Base-by-base conservation (phyloP, 495 filamentous ascomycete genomes). In the Aspergillus homomorphus region DNA sequence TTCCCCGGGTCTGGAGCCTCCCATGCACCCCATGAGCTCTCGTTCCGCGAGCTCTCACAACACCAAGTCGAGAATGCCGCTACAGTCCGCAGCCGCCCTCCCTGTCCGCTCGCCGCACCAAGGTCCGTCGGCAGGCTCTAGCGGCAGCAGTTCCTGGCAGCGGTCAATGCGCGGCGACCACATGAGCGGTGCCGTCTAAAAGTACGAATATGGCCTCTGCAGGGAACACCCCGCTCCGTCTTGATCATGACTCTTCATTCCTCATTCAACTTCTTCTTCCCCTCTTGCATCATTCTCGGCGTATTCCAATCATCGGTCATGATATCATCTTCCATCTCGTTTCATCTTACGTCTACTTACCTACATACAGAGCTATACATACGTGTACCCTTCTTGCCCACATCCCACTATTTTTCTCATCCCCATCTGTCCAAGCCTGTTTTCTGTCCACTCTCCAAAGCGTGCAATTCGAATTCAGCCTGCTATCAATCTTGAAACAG, bases 31-130 rank as follows among this genome's bases (percentile, higher is more conserved):
- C 12, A 68, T 75, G 57, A 65, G 61, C 21, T 71, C 74, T 18
- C 73, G 75, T 44, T 72, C 72, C 41, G 66, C 65, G 28, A 77
- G 73, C 59, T 75, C 74, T 15, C 64, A 72, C 56, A 78, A 74
- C 46, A 64, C 65, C 8, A 71, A 69, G 20, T 66, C 71, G 5
- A 67, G 71, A 43, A 69, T 72, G 24, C 75, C 71, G 30, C 55
- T 74, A 59, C 72, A 73, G 62, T 68, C 67, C 18, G 65, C 71
- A 3, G 65, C 75, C 2, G 33, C 33, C 2, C 50, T 82, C 49
- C 79, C 80, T 3, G 70, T 78, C 23, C 76, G 77, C 22, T 71
- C 72, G 16, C 77, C 77, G 20, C 74, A 78, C 10, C 73, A 54
- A 26, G 78, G 74, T 18, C 68, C 74, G 5, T 66, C 76, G 19